A percentile compares a stretch with the other conserved stretches of the same genome.
Conservation (phyloP, 2,329 filamentous ascomycete genomes). For the Hypocreales sp. region DNA sequence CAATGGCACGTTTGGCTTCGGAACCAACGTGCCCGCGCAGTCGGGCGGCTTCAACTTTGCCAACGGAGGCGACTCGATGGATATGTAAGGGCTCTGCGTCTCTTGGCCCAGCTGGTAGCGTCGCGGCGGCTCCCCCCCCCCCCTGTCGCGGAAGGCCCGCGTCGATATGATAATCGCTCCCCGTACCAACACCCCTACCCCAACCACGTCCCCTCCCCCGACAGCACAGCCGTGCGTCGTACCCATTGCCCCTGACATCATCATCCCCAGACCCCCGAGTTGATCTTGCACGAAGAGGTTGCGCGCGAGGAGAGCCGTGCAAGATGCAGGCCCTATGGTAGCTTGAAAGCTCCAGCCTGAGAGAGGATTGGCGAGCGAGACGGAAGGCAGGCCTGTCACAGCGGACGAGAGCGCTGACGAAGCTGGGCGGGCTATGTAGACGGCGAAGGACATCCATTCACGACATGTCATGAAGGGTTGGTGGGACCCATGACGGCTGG, state of each 20-base stretch:
- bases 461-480: constrained; percentile 1
- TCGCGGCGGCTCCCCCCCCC: neutral
- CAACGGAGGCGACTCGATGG: constrained; percentile 50
- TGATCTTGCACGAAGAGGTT: constrained; percentile 18
- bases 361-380: constrained; percentile 12
- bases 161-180: constrained; percentile 3
- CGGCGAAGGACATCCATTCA: constrained; percentile 1
- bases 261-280: constrained; percentile 13
- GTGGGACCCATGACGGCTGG: constrained; percentile 3
- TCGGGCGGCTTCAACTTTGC: constrained; percentile 90
- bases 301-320: constrained; percentile 7
- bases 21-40: constrained; percentile 44
- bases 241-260: constrained; percentile 15
- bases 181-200: constrained; percentile 3
- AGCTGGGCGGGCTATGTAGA: too few species aligned
- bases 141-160: neutral
- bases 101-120: constrained; percentile 1
- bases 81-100: constrained; percentile 29
- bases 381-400: too few species aligned
- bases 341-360: constrained; percentile 50
- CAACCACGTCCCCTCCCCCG: constrained; percentile 2
- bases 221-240: constrained; percentile 10
- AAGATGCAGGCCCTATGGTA: constrained; percentile 37
- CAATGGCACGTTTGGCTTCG: constrained; percentile 69
- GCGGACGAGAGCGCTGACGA: too few species aligned